A percentile compares a stretch with the other conserved stretches of the same genome.
phyloP scores from a whole-genome alignment of 116 monocot species.

The Dioscorea cayenensis region DNA sequence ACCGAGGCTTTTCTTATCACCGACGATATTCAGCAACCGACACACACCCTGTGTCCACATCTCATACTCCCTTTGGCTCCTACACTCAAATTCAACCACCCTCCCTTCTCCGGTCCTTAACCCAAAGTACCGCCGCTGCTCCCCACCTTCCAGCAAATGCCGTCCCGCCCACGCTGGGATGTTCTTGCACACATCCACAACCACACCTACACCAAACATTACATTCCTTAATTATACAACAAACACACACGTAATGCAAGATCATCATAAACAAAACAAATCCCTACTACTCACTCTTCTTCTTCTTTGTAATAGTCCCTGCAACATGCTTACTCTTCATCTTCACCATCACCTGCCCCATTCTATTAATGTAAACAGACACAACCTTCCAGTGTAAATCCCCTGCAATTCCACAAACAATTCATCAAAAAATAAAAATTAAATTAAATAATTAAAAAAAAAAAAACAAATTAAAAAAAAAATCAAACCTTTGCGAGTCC shows the following conservation, averaged over 20 bases:
- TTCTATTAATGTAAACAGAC: slow-evolving; percentile 71
- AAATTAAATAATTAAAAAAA: too few species aligned
- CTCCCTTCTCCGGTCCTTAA: slow-evolving; percentile 54
- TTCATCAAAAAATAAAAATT: not conserved
- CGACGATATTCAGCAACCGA: slow-evolving; percentile 49
- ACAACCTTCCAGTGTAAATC: slow-evolving; percentile 90
- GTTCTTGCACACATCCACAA: slow-evolving; percentile 65
- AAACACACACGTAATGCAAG: not conserved
- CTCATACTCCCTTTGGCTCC: slow-evolving; percentile 64
- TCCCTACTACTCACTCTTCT: slow-evolving; percentile 49
- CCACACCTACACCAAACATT: slow-evolving; percentile 41
- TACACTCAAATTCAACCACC: slow-evolving; percentile 94
- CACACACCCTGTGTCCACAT: slow-evolving; percentile 77
- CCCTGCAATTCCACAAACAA: slow-evolving; percentile 24
- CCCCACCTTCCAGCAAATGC: slow-evolving; percentile 73
- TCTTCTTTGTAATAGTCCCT: slow-evolving; percentile 93
- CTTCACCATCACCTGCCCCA: slow-evolving; percentile 84
- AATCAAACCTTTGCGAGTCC: slow-evolving; percentile 74
- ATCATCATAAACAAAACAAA: not conserved
- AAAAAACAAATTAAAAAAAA: not conserved
- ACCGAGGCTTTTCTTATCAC: slow-evolving; percentile 15
- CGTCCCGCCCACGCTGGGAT: slow-evolving; percentile 77
- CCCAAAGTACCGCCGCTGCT: slow-evolving; percentile 83
- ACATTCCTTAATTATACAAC: not conserved
- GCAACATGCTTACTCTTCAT: slow-evolving; percentile 94